phyloP scores from a whole-genome alignment of 257 asterid genomes.

The Primulina eburnea region DNA sequence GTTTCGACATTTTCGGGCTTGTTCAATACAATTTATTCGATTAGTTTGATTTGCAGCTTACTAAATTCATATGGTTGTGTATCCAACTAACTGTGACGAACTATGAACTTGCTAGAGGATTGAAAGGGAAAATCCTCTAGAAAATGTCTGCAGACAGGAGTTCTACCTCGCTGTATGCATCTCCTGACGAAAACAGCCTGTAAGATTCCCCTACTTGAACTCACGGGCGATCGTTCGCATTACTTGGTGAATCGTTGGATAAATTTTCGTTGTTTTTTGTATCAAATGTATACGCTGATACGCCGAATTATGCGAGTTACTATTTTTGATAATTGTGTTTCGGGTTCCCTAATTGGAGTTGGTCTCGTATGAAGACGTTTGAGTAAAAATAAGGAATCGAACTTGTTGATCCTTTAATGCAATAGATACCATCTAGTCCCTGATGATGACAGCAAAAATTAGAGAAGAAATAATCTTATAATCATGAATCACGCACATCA shows the following conservation, averaged over 20 bases:
- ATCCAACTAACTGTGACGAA: too few species aligned
- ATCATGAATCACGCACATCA: conserved; percentile 57
- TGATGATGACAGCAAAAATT: not conserved
- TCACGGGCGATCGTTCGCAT: not conserved
- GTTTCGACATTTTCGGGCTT: too few species aligned
- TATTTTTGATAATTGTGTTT: conserved; percentile 20
- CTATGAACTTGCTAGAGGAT: conserved; percentile 22
- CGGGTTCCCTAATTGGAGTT: conserved; percentile 8
- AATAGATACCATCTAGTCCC: not conserved
- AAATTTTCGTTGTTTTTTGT: not conserved
- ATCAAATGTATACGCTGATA: not conserved
- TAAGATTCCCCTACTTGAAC: conserved; percentile 27
- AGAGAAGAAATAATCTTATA: conserved; percentile 3
- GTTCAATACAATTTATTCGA: too few species aligned
- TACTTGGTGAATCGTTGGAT: conserved; percentile 1
- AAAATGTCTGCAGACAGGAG: conserved; percentile 56
- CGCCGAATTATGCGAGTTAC: conserved; percentile 10
- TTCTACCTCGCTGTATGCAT: conserved; percentile 38
- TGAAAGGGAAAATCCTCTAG: conserved; percentile 9
- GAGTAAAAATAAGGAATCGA: not conserved
- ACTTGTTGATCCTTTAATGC: conserved; percentile 10
- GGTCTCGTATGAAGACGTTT: conserved; percentile 11
- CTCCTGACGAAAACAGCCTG: conserved; percentile 60
- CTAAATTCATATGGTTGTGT: too few species aligned
- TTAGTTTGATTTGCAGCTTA: too few species aligned